Conservation (phyloP, 805 yeast genomes). For the Saturnispora besseyi region DNA sequence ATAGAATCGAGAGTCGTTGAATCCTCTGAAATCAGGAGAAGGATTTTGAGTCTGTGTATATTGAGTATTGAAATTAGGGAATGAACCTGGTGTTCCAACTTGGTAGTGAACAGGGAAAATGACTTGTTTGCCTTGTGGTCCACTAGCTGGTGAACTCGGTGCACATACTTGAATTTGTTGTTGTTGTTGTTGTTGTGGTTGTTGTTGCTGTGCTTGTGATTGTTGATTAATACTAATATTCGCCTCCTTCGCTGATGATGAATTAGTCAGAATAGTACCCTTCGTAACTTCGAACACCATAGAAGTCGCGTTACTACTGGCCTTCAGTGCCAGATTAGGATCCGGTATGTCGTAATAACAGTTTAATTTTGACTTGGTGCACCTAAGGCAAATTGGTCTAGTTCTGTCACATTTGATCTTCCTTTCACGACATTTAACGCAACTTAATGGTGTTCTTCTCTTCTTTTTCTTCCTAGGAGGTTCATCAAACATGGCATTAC, state of each 20-base stretch:
- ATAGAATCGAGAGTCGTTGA: background rate
- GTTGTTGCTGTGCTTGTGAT: background rate
- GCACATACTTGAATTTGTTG: background rate
- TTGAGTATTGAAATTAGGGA: background rate
- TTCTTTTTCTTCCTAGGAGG: conserved; percentile 11
- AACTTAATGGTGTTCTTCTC: conserved; percentile 20
- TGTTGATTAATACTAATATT: background rate
- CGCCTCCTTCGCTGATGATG: background rate
- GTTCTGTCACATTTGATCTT: conserved; percentile 21
- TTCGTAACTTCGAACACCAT: background rate
- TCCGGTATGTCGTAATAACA: conserved; percentile 5
- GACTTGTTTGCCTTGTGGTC: background rate
- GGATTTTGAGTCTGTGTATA: background rate
- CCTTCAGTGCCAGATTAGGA: background rate
- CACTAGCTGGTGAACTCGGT: too few species aligned
- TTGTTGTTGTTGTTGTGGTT: background rate
- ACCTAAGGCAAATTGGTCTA: conserved; percentile 17
- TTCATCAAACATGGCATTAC: background rate
- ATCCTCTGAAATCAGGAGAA: background rate
- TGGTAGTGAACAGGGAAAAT: background rate
- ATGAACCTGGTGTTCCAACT: background rate
- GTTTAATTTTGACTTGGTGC: conserved; percentile 9
- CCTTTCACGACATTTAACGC: conserved; percentile 16
- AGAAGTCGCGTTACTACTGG: background rate
- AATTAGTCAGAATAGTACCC: background rate